phyloP scores from a whole-genome alignment of 352 stramenopile species.

The Phytopythium aichiense region DNA sequence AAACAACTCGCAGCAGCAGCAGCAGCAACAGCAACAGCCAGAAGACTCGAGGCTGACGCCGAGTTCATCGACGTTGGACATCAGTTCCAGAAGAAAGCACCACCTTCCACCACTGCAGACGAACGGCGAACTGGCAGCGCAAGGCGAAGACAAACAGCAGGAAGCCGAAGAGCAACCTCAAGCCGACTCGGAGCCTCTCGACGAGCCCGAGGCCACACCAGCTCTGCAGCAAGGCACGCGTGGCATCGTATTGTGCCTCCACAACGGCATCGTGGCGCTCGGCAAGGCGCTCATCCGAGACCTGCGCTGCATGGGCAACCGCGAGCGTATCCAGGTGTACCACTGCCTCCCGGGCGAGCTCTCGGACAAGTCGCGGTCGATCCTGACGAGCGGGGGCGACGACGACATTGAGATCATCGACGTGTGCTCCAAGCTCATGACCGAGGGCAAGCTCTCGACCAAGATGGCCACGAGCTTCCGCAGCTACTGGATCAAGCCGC shows the following conservation, averaged over 20 bases:
- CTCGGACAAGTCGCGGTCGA: constrained; percentile 22
- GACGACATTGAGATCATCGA: constrained; percentile 42
- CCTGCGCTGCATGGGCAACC: constrained; percentile 44
- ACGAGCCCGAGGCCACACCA: background rate
- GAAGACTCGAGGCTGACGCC: background rate
- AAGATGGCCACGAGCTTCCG: constrained; percentile 27
- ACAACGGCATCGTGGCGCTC: constrained; percentile 36
- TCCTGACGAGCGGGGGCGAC: constrained; percentile 31
- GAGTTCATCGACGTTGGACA: too few relatives aligned
- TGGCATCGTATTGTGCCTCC: constrained; percentile 35
- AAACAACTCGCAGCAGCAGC: background rate
- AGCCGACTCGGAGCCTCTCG: background rate
- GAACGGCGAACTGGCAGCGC: too few relatives aligned
- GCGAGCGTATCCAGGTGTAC: constrained; percentile 49
- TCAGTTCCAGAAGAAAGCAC: too few relatives aligned
- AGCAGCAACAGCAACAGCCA: background rate
- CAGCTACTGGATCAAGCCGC: constrained; percentile 46
- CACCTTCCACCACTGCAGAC: too few relatives aligned
- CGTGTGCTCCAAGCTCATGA: constrained; percentile 27
- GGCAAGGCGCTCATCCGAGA: constrained; percentile 48
- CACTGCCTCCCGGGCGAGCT: constrained; percentile 43
- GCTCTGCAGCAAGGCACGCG: background rate
- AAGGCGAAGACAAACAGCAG: background rate
- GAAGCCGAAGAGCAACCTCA: background rate
- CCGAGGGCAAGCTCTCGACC: constrained; percentile 20